These are phyloP conservation scores for Mycena citricolor DNA, from an alignment of 1,284 basidiomycete genomes.

Conservation along the genomic window DNA sequence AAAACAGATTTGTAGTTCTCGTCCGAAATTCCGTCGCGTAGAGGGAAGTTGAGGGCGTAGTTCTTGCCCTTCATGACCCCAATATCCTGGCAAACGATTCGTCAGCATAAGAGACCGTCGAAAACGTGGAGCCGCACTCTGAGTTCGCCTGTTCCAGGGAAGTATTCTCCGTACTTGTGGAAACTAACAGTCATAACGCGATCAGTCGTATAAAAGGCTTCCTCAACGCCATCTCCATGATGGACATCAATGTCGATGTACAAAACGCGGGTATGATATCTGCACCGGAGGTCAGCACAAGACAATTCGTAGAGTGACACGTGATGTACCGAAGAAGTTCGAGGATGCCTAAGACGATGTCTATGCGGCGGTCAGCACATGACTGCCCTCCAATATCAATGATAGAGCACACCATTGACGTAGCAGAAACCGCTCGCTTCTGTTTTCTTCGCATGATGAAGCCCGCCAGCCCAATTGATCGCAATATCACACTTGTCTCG, in stretches of 20 bases:
- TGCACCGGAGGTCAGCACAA: constrained; percentile 28
- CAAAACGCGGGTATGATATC: constrained; percentile 92
- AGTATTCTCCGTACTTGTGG: constrained; percentile 99
- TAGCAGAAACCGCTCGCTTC: constrained; percentile 99
- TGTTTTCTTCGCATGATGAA: constrained; percentile 98
- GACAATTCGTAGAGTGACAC: neutral
- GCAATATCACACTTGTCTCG: constrained; percentile 99
- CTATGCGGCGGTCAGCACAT: constrained; percentile 37
- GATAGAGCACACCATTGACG: constrained; percentile 75
- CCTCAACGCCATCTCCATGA: constrained; percentile 98
- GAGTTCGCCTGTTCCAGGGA: constrained; percentile 97
- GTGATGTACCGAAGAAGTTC: constrained; percentile 79
- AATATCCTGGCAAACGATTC: constrained; percentile 60
- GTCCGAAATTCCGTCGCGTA: constrained; percentile 95
- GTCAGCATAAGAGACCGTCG: constrained; percentile 5
- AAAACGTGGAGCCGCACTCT: constrained; percentile 52
- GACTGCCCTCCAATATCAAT: constrained; percentile 1
- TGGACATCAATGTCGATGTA: constrained; percentile 99
- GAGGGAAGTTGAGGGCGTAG: constrained; percentile 93
- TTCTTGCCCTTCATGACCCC: constrained; percentile 92
- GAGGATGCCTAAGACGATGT: constrained; percentile 96
- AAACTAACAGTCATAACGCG: constrained; percentile 98
- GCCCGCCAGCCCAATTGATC: constrained; percentile 97
- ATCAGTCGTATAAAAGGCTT: constrained; percentile 99
- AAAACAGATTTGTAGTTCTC: constrained; percentile 96